Base-by-base conservation (phyloP, 1,139 yeast species). In the Suhomyces bolitotheri region DNA sequence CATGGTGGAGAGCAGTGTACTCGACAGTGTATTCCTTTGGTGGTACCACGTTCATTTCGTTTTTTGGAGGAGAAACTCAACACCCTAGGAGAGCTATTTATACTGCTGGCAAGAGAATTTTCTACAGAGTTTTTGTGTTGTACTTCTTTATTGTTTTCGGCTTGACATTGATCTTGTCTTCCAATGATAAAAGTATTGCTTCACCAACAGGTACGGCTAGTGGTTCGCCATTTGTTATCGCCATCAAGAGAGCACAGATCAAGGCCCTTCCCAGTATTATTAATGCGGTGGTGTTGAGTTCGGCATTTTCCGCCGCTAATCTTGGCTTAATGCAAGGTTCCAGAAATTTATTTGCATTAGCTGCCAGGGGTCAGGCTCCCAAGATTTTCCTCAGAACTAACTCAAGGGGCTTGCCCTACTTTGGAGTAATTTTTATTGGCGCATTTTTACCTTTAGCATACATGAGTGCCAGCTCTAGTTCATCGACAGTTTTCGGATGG, bases 341-440 rank as follows among this genome's bases (percentile, higher is more conserved):
- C 22, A 78, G 96, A 71, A 79, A 95, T 15, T 62, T 88, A 44
- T 81, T 84, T 44, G 85, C 95, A 8, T 69, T 89, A 45, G 87
- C 96, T 30, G 81, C 83, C 46, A 82, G 85, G 53, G 88, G 89
- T 20, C 80, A 78, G 58, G 90, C 94, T 15, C 96, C 96, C 48
- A 71, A 72, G 53, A 64, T 76, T 47, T 73, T 80, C 40, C 27
- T 25, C 12, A 25, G 16, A 16, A 25, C 27, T 6, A 25, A 25
- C 27, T 15, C 14, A 16, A 14, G 20, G 9, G 27, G 27, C 5
- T 25, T 25, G 11, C 27, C 27, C 8, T 16, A n/a, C 22, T 27
- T 15, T 16, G 73, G 69, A 2, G 60, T 67, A 11, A 34, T 45
- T 0, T 34, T 62, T 12, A 51, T 57, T 4, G 51, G 58, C 4